Conservation (phyloP, 1,284 basidiomycete species). For the Fomitopsis betulina region DNA sequence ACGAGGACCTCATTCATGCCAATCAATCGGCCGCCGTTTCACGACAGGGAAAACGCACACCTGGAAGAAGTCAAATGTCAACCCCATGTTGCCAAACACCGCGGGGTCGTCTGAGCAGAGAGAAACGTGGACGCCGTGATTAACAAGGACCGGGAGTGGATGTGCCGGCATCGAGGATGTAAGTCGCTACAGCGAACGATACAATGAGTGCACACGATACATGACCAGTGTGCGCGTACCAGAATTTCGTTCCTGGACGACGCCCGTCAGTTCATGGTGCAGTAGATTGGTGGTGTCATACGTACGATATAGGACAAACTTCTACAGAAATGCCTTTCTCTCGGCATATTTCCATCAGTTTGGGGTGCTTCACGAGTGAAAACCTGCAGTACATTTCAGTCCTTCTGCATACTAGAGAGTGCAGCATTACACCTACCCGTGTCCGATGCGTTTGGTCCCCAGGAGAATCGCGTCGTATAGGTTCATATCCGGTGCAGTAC, state of each 20-base stretch:
- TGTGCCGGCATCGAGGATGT: conserved; percentile 75
- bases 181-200: conserved; percentile 40
- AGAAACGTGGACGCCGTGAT: conserved; percentile 64
- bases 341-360: conserved; percentile 61
- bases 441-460: conserved; percentile 76
- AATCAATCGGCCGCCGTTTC: neutral
- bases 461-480: conserved; percentile 76
- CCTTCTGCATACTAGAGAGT: neutral
- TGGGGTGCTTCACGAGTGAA: conserved; percentile 70
- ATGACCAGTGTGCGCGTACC: conserved; percentile 32
- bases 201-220: neutral
- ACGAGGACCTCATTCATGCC: conserved; percentile 46
- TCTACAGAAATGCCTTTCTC: conserved; percentile 64
- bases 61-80: conserved; percentile 72
- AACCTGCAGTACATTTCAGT: conserved; percentile 37
- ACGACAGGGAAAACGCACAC: conserved; percentile 23
- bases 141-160: conserved; percentile 61
- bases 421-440: conserved; percentile 45
- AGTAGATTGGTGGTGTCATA: neutral
- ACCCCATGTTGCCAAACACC: conserved; percentile 73
- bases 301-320: conserved; percentile 69
- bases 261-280: conserved; percentile 7
- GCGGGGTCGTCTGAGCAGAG: conserved; percentile 72
- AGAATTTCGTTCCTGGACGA: conserved; percentile 58
- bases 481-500: conserved; percentile 65